Evolutionary conservation across 108 stramenopile genomes (phyloP).

Genomic region (Chaetoceros muelleri): DNA sequence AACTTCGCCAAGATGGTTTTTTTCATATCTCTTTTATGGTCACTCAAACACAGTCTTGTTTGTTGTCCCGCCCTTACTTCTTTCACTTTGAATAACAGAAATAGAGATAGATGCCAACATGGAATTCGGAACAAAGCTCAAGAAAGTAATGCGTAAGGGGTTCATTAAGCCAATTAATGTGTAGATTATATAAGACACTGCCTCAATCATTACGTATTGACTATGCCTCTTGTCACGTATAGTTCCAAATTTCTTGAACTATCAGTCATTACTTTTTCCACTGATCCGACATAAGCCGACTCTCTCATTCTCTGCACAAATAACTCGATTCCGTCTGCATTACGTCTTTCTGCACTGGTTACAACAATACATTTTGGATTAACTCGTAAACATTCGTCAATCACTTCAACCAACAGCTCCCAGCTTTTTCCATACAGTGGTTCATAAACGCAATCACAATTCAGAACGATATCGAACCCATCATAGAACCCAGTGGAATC

Average conservation of each 20-base stretch:
- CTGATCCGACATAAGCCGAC: conserved; percentile 12
- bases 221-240: conserved; percentile 19
- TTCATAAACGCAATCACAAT: conserved; percentile 82
- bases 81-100: too few relatives aligned
- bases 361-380: conserved; percentile 43
- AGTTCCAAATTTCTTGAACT: conserved; percentile 19
- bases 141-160: too few relatives aligned
- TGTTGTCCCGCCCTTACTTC: too few relatives aligned
- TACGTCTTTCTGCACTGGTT: conserved; percentile 66
- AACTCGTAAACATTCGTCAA: conserved; percentile 38
- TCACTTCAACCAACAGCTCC: conserved; percentile 50
- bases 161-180: too few relatives aligned
- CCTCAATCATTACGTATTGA: too few relatives aligned
- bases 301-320: conserved; percentile 33
- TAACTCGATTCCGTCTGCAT: conserved; percentile 49
- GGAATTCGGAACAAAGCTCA: too few relatives aligned
- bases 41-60: too few relatives aligned
- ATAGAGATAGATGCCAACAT: too few relatives aligned
- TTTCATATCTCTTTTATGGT: too few relatives aligned
- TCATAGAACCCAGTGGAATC: not conserved
- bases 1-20: too few relatives aligned
- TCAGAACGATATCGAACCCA: conserved; percentile 63
- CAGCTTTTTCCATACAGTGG: conserved; percentile 73
- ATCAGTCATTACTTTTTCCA: conserved; percentile 23
- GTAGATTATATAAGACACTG: too few relatives aligned